Evolutionary conservation across 139 green algal genomes (phyloP).

Genomic region (Diplosphaera chodatii): DNA sequence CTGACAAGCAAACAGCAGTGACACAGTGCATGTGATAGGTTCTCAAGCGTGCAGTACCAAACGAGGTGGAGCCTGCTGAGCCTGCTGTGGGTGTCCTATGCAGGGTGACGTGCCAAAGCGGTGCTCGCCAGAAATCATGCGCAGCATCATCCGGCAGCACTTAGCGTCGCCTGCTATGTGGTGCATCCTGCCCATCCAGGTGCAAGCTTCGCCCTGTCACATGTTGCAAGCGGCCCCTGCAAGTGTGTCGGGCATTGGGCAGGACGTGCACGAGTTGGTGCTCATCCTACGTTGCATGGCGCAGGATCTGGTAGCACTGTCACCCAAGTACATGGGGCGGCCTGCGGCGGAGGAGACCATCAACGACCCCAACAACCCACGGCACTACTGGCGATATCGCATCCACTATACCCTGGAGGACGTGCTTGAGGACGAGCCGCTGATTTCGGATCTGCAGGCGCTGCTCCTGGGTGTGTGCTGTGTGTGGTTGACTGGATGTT

Average conservation of each 20-base stretch:
- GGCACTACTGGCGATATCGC: constrained; percentile 87
- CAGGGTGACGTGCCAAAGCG: constrained; percentile 20
- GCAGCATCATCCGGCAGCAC: constrained; percentile 82
- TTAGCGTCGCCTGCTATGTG: constrained; percentile 63
- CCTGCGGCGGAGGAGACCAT: constrained; percentile 82
- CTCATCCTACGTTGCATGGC: too few relatives aligned
- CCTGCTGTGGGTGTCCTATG: too few relatives aligned
- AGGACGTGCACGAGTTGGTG: too few relatives aligned
- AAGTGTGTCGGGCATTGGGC: too few relatives aligned
- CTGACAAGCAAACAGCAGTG: too few relatives aligned
- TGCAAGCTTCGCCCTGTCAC: too few relatives aligned
- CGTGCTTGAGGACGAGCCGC: constrained; percentile 29
- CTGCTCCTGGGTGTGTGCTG: constrained; percentile 9
- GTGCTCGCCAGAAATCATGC: constrained; percentile 75
- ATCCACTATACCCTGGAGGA: constrained; percentile 57
- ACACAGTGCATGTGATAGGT: too few relatives aligned
- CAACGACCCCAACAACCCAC: constrained; percentile 90
- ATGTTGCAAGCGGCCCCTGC: too few relatives aligned
- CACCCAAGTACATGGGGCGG: constrained; percentile 26
- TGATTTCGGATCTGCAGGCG: constrained; percentile 1
- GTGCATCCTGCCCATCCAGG: constrained; percentile 87
- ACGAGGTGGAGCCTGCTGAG: too few relatives aligned
- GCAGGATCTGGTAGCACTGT: constrained; percentile 63
- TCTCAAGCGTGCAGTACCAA: too few relatives aligned
- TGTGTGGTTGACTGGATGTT: too few relatives aligned